These are phyloP conservation scores for Phytopythium vexans DNA, from an alignment of 352 stramenopile genomes.

Conservation along the genomic window DNA sequence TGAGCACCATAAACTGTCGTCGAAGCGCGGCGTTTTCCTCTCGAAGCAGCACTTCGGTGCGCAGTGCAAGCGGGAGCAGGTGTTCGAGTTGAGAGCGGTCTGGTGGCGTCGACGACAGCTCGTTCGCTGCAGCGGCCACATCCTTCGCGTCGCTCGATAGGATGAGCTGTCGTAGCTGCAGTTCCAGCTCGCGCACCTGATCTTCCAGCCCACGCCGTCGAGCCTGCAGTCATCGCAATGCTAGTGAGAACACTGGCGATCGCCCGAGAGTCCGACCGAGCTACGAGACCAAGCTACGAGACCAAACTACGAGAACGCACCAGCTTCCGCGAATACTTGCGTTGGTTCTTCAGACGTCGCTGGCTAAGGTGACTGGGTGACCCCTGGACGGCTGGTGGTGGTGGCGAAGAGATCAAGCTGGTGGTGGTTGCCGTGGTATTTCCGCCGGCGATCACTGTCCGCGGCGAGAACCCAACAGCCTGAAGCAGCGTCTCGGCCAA, in stretches of 20 bases:
- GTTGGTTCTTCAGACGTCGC: background rate
- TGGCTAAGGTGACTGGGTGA: background rate
- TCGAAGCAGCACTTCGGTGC: slow-evolving; percentile 1
- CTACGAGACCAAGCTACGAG: background rate
- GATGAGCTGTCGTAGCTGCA: background rate
- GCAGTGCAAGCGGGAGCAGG: slow-evolving; percentile 1
- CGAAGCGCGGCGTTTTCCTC: slow-evolving; percentile 7
- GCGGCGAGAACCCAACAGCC: slow-evolving; percentile 3
- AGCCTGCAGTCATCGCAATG: background rate
- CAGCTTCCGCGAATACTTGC: slow-evolving; percentile 6
- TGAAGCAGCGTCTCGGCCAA: slow-evolving; percentile 4
- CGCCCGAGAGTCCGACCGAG: too few relatives aligned
- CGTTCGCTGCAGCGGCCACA: background rate
- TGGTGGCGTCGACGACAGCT: background rate
- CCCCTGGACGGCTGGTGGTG: background rate
- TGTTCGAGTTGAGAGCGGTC: background rate
- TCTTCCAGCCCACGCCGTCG: slow-evolving; percentile 5
- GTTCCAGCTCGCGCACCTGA: slow-evolving; percentile 1
- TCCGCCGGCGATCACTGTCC: background rate
- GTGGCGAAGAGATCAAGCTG: too few relatives aligned
- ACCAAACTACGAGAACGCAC: background rate
- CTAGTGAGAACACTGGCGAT: too few relatives aligned
- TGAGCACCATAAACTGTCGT: slow-evolving; percentile 5
- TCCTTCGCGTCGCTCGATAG: background rate
- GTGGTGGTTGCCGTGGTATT: too few relatives aligned